Base-by-base conservation (phyloP, 2,329 filamentous ascomycete species). In the Penicillium fuscoglaucum region DNA sequence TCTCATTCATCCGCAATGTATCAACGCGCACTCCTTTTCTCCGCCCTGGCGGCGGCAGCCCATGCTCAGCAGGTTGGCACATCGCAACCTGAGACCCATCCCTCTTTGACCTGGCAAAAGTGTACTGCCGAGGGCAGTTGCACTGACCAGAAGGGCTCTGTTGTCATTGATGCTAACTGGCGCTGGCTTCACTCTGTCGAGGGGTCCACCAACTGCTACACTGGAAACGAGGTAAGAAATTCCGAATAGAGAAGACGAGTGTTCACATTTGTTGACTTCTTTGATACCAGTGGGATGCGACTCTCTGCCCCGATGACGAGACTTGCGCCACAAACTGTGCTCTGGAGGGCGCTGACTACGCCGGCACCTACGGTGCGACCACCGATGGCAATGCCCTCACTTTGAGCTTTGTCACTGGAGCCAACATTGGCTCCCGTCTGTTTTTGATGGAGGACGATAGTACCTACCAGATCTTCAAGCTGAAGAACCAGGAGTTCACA, bases 401-500 rank as follows among this genome's bases (percentile, higher is more conserved):
- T 13, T 71, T 86, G 60, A 77, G 76, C 52, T 82, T 80, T 62
- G 75, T 80, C 56, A 82, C 78, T 50, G 70, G 74, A 55, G 66
- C 68, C 21, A 79, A 78, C 61, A 65, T 80, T 46, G 76, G 76
- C 37, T 79, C 84, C 55, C 83, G 88, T 65, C 75, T 87, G 44
- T 90, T 89, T 72, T 80, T 90, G 61, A 83, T 90, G 78, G 81
- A 83, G 65, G 77, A 80, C 52, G 83, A 86, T 45, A 79, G 78
- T 65, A 83, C 82, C 59, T 90, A 90, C 74, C 77, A 89, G 76
- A 81, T 83, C 70, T 87, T 90, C 76, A 81, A 84, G 59, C 79
- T 90, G 58, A 79, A 86, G 54, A 85, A 85, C 74, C 82, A 87
- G 69, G 88, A 90, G 74, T 87, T 90, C 76, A 87, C 86, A 55